Conservation (phyloP, 257 asterid species). For the Solanum stenotomum region DNA sequence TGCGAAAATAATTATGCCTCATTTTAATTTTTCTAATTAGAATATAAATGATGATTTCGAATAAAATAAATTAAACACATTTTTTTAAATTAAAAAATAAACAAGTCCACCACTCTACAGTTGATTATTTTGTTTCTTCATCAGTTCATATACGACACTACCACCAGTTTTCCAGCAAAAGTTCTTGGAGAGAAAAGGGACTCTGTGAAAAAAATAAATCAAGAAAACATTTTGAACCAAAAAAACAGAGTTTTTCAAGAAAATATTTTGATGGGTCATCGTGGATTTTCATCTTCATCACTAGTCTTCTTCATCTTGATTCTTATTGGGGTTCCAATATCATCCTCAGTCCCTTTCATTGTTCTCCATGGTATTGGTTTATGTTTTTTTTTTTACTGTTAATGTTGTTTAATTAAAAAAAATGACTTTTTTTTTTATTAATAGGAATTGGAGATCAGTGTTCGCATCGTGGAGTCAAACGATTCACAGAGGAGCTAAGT, state of each 20-base stretch:
- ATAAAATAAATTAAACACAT: too few species aligned
- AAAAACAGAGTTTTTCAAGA: neutral
- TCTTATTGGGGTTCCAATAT: conserved; percentile 24
- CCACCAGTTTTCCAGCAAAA: conserved; percentile 7
- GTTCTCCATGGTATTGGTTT: conserved; percentile 69
- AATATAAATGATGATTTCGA: too few species aligned
- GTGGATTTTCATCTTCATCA: neutral
- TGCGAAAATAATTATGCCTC: neutral
- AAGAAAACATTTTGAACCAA: neutral
- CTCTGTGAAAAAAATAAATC: neutral
- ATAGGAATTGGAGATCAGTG: conserved; percentile 95
- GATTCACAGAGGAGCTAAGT: conserved; percentile 60
- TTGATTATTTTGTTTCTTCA: neutral
- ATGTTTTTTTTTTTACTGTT: neutral
- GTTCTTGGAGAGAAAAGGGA: neutral
- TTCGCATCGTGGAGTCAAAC: conserved; percentile 58
- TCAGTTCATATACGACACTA: neutral
- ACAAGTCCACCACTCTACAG: neutral
- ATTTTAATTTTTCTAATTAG: too few species aligned
- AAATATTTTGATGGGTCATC: conserved; percentile 11
- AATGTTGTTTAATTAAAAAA: neutral
- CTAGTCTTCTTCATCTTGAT: conserved; percentile 10
- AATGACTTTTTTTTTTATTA: neutral
- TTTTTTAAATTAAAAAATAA: too few species aligned
- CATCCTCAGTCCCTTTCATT: conserved; percentile 62